Evolutionary conservation across 108 stramenopile genomes (phyloP).

Genomic region (Skeletonema menzelii): DNA sequence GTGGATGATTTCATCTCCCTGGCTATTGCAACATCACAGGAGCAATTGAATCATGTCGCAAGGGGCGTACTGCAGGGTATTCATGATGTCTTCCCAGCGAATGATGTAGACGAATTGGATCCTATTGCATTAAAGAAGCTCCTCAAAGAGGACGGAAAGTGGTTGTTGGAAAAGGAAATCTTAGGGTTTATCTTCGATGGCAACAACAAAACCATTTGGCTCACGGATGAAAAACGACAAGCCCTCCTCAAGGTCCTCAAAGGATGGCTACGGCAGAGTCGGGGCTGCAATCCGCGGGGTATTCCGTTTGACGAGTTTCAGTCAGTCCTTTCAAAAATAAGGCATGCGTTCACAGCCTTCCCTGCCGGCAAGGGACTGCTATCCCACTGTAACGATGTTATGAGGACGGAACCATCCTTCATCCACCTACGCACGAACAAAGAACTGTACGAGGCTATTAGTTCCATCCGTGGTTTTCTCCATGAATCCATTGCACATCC

Average conservation of each 20-base stretch:
- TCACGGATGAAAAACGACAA: not conserved
- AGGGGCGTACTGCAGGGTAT: constrained; percentile 2
- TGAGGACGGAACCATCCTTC: not conserved
- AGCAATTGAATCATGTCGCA: constrained; percentile 8
- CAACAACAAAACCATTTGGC: constrained; percentile 3
- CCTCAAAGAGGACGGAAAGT: constrained; percentile 36
- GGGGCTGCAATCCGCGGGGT: not conserved
- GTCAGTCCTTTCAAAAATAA: not conserved
- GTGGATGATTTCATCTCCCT: constrained; percentile 38
- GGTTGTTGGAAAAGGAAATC: constrained; percentile 36
- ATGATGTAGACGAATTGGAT: constrained; percentile 8
- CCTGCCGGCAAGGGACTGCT: constrained; percentile 7
- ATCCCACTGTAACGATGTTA: not conserved
- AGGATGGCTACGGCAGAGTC: not conserved
- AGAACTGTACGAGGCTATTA: not conserved
- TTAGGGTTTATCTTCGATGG: constrained; percentile 43
- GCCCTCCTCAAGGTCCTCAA: not conserved
- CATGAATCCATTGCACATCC: not conserved
- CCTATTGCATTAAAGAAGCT: constrained; percentile 53
- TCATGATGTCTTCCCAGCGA: constrained; percentile 33
- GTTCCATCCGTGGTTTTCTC: not conserved
- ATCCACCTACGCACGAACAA: not conserved
- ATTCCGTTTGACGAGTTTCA: constrained; percentile 10
- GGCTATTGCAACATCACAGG: constrained; percentile 8
- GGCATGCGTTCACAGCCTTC: constrained; percentile 7